Percentiles rank a stretch among this genome's conserved stretches.
Evolutionary conservation across 2,329 filamentous ascomycete genomes (phyloP).

Genomic region (Fusarium sp.): DNA sequence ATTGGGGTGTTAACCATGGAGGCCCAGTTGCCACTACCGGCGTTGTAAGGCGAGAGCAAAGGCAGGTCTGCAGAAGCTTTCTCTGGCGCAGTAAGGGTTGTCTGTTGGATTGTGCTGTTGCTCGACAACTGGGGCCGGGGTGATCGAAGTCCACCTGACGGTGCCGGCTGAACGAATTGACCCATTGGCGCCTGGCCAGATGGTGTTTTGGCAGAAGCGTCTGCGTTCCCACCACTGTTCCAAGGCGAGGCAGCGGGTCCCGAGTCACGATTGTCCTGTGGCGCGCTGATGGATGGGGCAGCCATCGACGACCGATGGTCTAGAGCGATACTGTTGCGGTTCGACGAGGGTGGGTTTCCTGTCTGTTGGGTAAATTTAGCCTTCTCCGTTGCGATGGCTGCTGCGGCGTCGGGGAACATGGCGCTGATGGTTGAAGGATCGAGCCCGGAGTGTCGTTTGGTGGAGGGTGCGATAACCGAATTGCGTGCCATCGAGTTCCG

Average conservation of each 20-base stretch:
- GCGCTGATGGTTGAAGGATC: slow-evolving; percentile 94
- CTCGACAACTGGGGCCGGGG: slow-evolving; percentile 77
- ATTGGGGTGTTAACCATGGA: slow-evolving; percentile 99
- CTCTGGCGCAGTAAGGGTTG: slow-evolving; percentile 79
- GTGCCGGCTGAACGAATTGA: slow-evolving; percentile 88
- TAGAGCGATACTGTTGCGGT: slow-evolving; percentile 87
- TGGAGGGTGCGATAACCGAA: slow-evolving; percentile 77
- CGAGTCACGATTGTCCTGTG: slow-evolving; percentile 50
- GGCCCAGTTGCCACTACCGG: slow-evolving; percentile 92
- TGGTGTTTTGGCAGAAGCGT: slow-evolving; percentile 74
- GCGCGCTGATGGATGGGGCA: slow-evolving; percentile 79
- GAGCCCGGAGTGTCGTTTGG: slow-evolving; percentile 95
- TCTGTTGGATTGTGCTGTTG: slow-evolving; percentile 81
- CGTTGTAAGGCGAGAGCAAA: slow-evolving; percentile 84
- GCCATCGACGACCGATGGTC: slow-evolving; percentile 81
- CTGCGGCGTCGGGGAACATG: slow-evolving; percentile 98
- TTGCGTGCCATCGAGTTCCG: slow-evolving; percentile 88
- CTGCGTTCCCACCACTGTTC: slow-evolving; percentile 67
- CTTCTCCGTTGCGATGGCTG: slow-evolving; percentile 98
- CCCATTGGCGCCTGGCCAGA: slow-evolving; percentile 89
- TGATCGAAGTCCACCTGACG: slow-evolving; percentile 80
- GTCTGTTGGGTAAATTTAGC: slow-evolving; percentile 97
- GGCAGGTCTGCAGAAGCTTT: slow-evolving; percentile 78
- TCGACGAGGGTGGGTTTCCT: slow-evolving; percentile 88
- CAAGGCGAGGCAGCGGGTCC: slow-evolving; percentile 74